Base-by-base conservation (phyloP, 805 yeast genomes). In the Suhomyces faveliae region DNA sequence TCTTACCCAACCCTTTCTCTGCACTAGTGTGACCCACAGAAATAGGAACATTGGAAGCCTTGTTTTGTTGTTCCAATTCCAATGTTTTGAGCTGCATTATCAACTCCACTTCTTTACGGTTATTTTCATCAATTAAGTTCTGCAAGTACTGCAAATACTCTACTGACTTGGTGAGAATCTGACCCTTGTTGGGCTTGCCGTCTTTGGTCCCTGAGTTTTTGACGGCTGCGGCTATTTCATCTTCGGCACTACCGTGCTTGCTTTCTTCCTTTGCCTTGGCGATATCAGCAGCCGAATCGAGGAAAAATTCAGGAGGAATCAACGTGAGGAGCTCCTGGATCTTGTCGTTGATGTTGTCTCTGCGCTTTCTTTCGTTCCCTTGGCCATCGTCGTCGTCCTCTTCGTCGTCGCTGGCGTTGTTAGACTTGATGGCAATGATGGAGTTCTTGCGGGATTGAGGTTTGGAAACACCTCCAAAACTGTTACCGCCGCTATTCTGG, bases 131-230 rank as follows among this genome's bases (percentile, higher is more conserved):
- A 49, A 89, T 88, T 49, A 79, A 73, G 51, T 80, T 82, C 61
- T 88, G 95, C 29, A 88, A 64, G 51, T 68, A 68, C 50, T 79
- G 82, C 37, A 87, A 79, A 58, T 85, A 87, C 51, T 85, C 90
- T 2, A 87, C 90, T 0, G 89, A 79, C 58, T 84, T 86, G 7
- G 88, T 78, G 49, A 87, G 68, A 2, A 87, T 85, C 61, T 86
- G 92, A 1, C 95, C 95, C 66, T 87, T 87, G 59, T 86, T 87
- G 0, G 95, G 95, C 55, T 85, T 86, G 2, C 92, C 94, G 57
- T 86, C 92, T 53, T 84, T 85, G 0, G 92, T 86, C 0, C 92
- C 92, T 4, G 70, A 58, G 41, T 61, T 65, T 46, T 60, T 64
- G 41, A 62, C 54, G 0, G 67, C 65, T 2, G 64, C 59, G n/a